These are phyloP conservation scores for Clathrospora elynae DNA, from an alignment of 2,329 filamentous ascomycete species.

Conservation along the genomic window DNA sequence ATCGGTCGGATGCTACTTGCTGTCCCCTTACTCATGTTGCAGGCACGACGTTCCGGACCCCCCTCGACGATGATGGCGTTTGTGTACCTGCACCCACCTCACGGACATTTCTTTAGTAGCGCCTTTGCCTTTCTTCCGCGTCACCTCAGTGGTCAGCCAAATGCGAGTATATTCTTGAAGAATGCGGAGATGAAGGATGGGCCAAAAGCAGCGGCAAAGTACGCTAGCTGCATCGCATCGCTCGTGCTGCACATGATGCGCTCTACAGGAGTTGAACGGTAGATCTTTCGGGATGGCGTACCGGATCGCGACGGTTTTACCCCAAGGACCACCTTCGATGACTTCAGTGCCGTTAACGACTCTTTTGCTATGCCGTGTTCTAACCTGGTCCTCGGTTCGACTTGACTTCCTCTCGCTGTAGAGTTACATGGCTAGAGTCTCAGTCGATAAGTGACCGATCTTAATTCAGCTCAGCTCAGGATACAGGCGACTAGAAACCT, in stretches of 20 bases:
- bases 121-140: conserved; percentile 34
- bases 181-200: conserved; percentile 5
- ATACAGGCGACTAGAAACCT: conserved; percentile 16
- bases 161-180: conserved; percentile 17
- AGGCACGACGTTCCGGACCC: conserved; percentile 41
- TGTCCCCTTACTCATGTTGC: conserved; percentile 21
- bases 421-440: conserved; percentile 27
- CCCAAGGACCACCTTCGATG: conserved; percentile 14
- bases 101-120: conserved; percentile 31
- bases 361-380: too few relatives aligned
- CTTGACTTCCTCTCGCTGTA: conserved; percentile 8
- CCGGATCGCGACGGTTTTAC: conserved; percentile 20
- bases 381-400: too few relatives aligned
- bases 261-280: conserved; percentile 21
- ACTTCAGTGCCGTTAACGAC: conserved; percentile 8
- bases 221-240: conserved; percentile 26
- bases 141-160: conserved; percentile 23
- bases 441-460: conserved; percentile 24
- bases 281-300: conserved; percentile 25
- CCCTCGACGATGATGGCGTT: conserved; percentile 15
- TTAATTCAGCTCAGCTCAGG: conserved; percentile 12
- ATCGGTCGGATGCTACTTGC: conserved; percentile 11
- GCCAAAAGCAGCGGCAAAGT: conserved; percentile 32
- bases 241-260: conserved; percentile 23
- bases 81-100: conserved; percentile 33